Conservation (phyloP, 1,284 basidiomycete species). For the Xanthoconium separans region DNA sequence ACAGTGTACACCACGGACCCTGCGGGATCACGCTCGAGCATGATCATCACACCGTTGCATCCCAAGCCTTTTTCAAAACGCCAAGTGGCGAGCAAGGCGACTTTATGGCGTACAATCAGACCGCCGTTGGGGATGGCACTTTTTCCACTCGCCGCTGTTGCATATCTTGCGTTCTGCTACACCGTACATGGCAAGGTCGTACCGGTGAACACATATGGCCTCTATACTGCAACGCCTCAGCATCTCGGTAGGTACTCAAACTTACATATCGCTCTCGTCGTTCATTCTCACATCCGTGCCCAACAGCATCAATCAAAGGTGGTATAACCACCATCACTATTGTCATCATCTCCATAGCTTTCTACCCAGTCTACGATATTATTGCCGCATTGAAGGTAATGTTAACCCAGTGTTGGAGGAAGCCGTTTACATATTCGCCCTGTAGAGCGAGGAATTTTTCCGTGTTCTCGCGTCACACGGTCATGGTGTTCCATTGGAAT, state of each 20-base stretch:
- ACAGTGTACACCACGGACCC: background rate
- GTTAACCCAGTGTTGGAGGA: background rate
- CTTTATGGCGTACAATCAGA: conserved; percentile 10
- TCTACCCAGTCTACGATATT: conserved; percentile 22
- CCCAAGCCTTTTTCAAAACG: background rate
- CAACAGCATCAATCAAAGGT: conserved; percentile 25
- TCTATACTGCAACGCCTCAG: conserved; percentile 14
- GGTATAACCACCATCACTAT: conserved; percentile 31
- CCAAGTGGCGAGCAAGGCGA: background rate
- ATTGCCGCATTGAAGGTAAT: conserved; percentile 22
- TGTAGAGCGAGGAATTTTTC: conserved; percentile 33
- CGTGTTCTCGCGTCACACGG: conserved; percentile 14
- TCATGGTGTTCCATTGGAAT: conserved; percentile 24
- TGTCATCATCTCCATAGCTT: conserved; percentile 27
- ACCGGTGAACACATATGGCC: conserved; percentile 24
- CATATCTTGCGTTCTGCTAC: conserved; percentile 30
- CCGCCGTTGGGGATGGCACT: conserved; percentile 19
- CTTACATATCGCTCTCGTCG: background rate
- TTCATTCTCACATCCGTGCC: background rate
- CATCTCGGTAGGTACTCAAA: conserved; percentile 19
- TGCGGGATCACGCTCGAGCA: conserved; percentile 2
- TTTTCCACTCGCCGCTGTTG: conserved; percentile 27
- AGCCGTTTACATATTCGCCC: background rate
- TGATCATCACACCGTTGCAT: conserved; percentile 4
- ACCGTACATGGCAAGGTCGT: conserved; percentile 24